These are phyloP conservation scores for Albifimbria verrucaria DNA, from an alignment of 2,329 filamentous ascomycete species.

Conservation along the genomic window DNA sequence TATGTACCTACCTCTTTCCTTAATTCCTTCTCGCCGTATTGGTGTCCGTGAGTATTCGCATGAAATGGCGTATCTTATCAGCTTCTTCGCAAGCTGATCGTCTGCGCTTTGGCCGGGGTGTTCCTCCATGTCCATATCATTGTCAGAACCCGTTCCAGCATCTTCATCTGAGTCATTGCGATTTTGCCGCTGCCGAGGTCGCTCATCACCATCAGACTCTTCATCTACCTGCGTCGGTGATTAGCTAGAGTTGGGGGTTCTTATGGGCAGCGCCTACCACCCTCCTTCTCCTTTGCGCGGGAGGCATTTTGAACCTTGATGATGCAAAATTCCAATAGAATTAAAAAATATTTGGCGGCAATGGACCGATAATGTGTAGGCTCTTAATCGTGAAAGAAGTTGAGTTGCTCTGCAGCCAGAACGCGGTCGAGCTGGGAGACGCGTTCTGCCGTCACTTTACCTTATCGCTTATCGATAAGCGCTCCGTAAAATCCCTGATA, in stretches of 20 bases:
- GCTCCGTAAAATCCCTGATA: slow-evolving; percentile 18
- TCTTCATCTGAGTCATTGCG: slow-evolving; percentile 26
- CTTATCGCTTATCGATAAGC: slow-evolving; percentile 22
- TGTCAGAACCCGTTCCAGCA: slow-evolving; percentile 32
- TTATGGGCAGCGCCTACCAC: slow-evolving; percentile 18
- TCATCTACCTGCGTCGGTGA: slow-evolving; percentile 17
- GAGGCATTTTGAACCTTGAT: slow-evolving; percentile 23
- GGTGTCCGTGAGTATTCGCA: slow-evolving; percentile 61
- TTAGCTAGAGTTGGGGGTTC: slow-evolving; percentile 5
- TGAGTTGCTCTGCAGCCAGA: neutral
- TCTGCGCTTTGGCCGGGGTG: slow-evolving; percentile 36
- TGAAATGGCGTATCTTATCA: slow-evolving; percentile 66
- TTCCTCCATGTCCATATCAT: slow-evolving; percentile 29
- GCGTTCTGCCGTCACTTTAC: slow-evolving; percentile 14
- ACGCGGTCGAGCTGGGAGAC: slow-evolving; percentile 7
- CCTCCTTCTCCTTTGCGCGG: slow-evolving; percentile 27
- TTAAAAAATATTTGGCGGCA: neutral
- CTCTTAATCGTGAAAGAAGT: neutral
- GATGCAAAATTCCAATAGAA: neutral
- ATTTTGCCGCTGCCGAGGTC: slow-evolving; percentile 27
- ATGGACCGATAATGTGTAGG: slow-evolving; percentile 8
- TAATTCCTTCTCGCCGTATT: slow-evolving; percentile 60
- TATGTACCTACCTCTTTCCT: slow-evolving; percentile 51
- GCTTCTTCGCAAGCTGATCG: slow-evolving; percentile 57
- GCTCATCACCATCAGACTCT: slow-evolving; percentile 28